Evolutionary conservation across 1,284 basidiomycete species (phyloP), one percentile per base, ranked within the genome.

Genomic region (Trametes pubescens): DNA sequence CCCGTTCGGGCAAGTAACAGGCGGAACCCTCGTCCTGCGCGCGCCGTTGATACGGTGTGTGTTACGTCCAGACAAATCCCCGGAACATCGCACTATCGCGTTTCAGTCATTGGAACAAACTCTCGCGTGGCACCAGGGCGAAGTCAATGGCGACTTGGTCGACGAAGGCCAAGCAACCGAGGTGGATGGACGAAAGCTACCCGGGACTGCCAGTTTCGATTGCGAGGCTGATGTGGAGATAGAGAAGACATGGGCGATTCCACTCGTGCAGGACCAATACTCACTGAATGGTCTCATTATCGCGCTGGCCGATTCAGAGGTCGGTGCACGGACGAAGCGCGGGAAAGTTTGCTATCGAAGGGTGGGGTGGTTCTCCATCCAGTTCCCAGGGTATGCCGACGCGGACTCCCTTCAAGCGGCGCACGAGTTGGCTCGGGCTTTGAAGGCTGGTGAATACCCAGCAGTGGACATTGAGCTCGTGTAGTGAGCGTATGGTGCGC

Each of bases 21-120:
- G 11, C 14, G 52, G 52, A 22, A 26, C 8, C 3, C 52, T 54
- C 21, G 52, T 54, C 22, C 52, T 54, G 21, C 52, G 37, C n/a
- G 37, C 43, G 8, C 43, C 24, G 21, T 2, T 54, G 22, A 7
- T 38, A 14, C 52, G 22, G 13, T 54, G 37, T 13, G 24, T 26
- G 16, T 26, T 49, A 14, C 24, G 18, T 26, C 11, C 13, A 16
- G 43, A 21, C 18, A n/a, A 9, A 16, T 16, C 8, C 16, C 43
- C 43, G 18, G 43, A 5, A 44, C 18, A 44, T 7, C 8, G 8
- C 21, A n/a, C 18, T n/a, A 21, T 44, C 14, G 18, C 11, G 18
- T 16, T 44, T 44, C 43, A 44, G 7, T 8, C 43, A 32, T 32
- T 32, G 4, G 29, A 32, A 32, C 29, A 32, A 32, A 32, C 18